phyloP scores from a whole-genome alignment of 2,329 filamentous ascomycete genomes.

The Colletotrichum eremochloae region DNA sequence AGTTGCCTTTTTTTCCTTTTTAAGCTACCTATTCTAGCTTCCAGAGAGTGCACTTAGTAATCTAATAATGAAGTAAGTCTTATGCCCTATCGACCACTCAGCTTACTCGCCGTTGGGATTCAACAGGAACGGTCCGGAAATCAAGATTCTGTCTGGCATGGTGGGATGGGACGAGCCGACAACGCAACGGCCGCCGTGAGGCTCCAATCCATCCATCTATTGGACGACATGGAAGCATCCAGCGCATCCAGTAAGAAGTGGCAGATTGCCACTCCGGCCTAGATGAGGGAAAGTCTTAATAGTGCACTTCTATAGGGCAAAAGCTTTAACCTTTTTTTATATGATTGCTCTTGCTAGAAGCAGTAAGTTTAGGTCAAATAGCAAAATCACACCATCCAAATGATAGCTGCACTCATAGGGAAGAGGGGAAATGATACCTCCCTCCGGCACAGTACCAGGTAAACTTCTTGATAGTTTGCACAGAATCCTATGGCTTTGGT shows the following conservation, averaged over 20 bases:
- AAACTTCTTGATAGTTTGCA: constrained; percentile 20
- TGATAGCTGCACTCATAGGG: too few relatives aligned
- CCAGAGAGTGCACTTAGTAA: too few relatives aligned
- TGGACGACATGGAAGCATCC: not conserved
- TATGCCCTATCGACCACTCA: constrained; percentile 4
- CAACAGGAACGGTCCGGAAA: constrained; percentile 6
- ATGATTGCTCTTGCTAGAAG: too few relatives aligned
- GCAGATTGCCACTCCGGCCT: too few relatives aligned
- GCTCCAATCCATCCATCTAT: not conserved
- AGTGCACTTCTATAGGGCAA: too few relatives aligned
- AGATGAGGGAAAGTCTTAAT: too few relatives aligned
- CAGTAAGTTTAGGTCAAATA: too few relatives aligned
- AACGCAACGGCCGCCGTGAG: constrained; percentile 9
- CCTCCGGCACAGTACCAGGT: not conserved
- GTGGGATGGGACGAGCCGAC: constrained; percentile 20
- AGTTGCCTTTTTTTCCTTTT: too few relatives aligned
- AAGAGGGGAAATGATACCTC: not conserved
- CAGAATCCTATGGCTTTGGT: not conserved
- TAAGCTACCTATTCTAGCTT: too few relatives aligned
- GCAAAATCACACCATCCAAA: too few relatives aligned
- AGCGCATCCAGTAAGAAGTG: not conserved
- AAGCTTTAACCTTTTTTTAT: too few relatives aligned
- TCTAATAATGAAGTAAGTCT: not conserved
- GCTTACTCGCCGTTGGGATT: constrained; percentile 19
- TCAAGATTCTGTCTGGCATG: constrained; percentile 12